Evolutionary conservation across 805 yeast species (phyloP).

Genomic region (Starmerella apis): DNA sequence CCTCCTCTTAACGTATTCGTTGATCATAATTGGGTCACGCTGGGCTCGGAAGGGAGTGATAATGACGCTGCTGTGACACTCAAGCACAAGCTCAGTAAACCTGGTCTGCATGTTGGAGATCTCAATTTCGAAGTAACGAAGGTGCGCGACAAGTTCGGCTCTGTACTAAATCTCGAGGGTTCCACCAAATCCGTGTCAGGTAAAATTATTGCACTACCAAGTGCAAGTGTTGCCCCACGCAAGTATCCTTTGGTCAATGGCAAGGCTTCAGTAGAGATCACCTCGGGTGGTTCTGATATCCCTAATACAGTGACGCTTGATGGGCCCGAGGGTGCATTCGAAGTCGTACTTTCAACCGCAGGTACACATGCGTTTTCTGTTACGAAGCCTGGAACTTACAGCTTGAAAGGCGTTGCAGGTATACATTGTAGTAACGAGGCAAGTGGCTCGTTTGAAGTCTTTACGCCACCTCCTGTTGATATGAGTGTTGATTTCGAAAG

Average conservation of each 20-base stretch:
- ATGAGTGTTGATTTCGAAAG: conserved; percentile 41
- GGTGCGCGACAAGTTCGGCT: conserved; percentile 8
- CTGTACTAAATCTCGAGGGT: not conserved
- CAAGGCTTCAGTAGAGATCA: not conserved
- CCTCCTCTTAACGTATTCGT: conserved; percentile 55
- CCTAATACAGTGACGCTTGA: conserved; percentile 37
- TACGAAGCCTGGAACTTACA: conserved; percentile 53
- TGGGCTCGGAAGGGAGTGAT: conserved; percentile 9
- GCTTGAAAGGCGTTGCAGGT: conserved; percentile 45
- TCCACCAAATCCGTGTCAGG: not conserved
- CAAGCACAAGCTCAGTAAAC: not conserved
- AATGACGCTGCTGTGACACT: conserved; percentile 10
- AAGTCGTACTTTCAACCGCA: not conserved
- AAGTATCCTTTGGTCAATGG: conserved; percentile 3
- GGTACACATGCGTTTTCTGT: conserved; percentile 8
- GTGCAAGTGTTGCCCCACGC: not conserved
- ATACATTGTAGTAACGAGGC: conserved; percentile 59
- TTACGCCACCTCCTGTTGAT: conserved; percentile 48
- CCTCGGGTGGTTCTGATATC: conserved; percentile 31
- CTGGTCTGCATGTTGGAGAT: not conserved
- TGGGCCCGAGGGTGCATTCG: conserved; percentile 11
- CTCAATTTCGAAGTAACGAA: not conserved
- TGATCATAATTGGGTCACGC: conserved; percentile 11
- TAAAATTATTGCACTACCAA: not conserved
- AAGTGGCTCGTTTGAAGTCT: conserved; percentile 44